Percentiles rank a stretch among this genome's conserved stretches.
Evolutionary conservation across 176 grass and related monocot species (phyloP).

Genomic region (maize (Zea mays)): DNA sequence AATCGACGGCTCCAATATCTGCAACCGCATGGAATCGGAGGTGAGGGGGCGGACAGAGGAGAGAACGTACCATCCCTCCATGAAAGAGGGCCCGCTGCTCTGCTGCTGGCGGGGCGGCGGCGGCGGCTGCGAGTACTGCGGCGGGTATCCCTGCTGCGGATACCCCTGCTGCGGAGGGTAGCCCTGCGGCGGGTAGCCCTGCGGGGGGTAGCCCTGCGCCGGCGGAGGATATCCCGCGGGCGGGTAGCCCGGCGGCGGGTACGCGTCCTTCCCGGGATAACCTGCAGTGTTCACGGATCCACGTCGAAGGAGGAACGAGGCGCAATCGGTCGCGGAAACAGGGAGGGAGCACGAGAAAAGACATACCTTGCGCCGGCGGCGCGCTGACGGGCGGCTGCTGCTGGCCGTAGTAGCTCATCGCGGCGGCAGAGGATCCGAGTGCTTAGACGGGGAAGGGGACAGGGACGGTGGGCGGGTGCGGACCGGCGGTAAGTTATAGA

Average conservation of each 20-base stretch:
- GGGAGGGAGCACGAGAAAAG: background rate
- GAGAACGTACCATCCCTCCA: slow-evolving; percentile 56
- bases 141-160: slow-evolving; percentile 59
- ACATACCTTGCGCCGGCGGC: slow-evolving; percentile 57
- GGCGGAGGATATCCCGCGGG: slow-evolving; percentile 47
- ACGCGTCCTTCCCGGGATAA: slow-evolving; percentile 55
- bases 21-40: background rate
- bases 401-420: slow-evolving; percentile 78
- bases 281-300: slow-evolving; percentile 24
- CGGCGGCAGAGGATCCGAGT: slow-evolving; percentile 6
- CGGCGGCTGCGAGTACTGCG: slow-evolving; percentile 55
- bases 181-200: slow-evolving; percentile 40
- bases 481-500: background rate
- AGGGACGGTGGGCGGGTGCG: background rate
- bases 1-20: background rate
- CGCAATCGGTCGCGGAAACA: background rate
- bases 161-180: slow-evolving; percentile 50
- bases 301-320: background rate
- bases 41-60: too few species aligned
- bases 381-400: slow-evolving; percentile 60
- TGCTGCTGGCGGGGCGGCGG: slow-evolving; percentile 47
- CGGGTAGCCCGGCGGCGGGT: slow-evolving; percentile 57
- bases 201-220: slow-evolving; percentile 47
- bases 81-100: slow-evolving; percentile 61
- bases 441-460: background rate